Conservation (phyloP, 176 grass and related monocot genomes). For the Triticum monococcum region DNA sequence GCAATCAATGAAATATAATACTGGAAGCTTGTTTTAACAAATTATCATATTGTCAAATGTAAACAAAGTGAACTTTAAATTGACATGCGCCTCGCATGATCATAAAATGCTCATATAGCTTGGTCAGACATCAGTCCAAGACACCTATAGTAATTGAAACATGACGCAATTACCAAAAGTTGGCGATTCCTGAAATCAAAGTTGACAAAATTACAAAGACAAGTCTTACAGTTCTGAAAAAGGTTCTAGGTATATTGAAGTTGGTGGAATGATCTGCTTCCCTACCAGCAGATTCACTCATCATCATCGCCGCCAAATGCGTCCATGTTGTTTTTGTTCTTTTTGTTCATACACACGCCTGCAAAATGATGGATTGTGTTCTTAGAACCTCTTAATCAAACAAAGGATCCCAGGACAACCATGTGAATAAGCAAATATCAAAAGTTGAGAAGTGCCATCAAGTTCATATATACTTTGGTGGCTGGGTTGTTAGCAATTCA, state of each 20-base stretch:
- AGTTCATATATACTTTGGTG: background rate
- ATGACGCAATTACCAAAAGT: background rate
- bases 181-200: background rate
- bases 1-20: slow-evolving; percentile 20
- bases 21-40: background rate
- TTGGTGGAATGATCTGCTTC: slow-evolving; percentile 8
- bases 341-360: slow-evolving; percentile 69
- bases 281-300: slow-evolving; percentile 11
- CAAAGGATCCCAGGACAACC: background rate
- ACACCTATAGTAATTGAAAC: background rate
- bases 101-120: background rate
- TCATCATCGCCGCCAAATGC: slow-evolving; percentile 56
- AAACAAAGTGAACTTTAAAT: slow-evolving; percentile 1
- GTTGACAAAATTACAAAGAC: slow-evolving; percentile 14
- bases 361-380: slow-evolving; percentile 8
- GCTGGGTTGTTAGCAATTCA: background rate
- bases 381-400: slow-evolving; percentile 4
- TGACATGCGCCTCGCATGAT: background rate
- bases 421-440: slow-evolving; percentile 1
- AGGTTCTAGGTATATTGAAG: background rate
- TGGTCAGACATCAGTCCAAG: slow-evolving; percentile 5
- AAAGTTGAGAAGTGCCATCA: background rate
- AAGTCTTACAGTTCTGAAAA: background rate
- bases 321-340: slow-evolving; percentile 62
- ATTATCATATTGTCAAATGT: background rate